Percentiles rank a stretch among this genome's conserved stretches.
Evolutionary conservation across 768 basidiomycete genomes (phyloP).

Genomic region (Suillus subalutaceus): DNA sequence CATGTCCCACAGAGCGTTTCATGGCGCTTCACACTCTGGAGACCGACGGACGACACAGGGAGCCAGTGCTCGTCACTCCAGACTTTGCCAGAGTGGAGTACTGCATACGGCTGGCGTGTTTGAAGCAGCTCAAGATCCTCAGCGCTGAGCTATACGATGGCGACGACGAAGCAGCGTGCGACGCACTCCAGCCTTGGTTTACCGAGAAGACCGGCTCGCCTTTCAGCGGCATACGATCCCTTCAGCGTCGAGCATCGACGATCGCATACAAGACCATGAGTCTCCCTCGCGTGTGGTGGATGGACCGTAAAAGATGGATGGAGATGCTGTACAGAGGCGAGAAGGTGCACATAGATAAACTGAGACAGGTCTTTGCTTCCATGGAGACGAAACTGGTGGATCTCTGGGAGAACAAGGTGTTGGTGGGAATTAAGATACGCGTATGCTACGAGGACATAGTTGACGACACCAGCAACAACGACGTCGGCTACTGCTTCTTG

Average conservation of each 20-base stretch:
- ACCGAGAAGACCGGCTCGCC: not conserved
- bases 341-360: not conserved
- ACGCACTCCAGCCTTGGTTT: not conserved
- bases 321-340: constrained; percentile 9
- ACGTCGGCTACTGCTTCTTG: constrained; percentile 11
- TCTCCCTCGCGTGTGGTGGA: constrained; percentile 13
- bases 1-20: constrained; percentile 22
- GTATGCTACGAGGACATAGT: not conserved
- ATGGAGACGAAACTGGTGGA: not conserved
- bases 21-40: not conserved
- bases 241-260: constrained; percentile 9
- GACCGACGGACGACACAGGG: constrained; percentile 4
- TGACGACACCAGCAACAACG: constrained; percentile 10
- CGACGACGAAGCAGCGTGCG: not conserved
- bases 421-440: constrained; percentile 14
- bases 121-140: constrained; percentile 1
- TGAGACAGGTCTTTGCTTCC: not conserved
- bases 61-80: not conserved
- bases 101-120: constrained; percentile 11
- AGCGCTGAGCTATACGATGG: not conserved
- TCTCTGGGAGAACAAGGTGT: constrained; percentile 21
- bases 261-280: constrained; percentile 7
- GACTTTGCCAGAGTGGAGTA: constrained; percentile 10
- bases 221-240: not conserved
- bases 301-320: not conserved